Evolutionary conservation across 2,329 filamentous ascomycete genomes (phyloP).

Genomic region (Keithomyces neogunnii): DNA sequence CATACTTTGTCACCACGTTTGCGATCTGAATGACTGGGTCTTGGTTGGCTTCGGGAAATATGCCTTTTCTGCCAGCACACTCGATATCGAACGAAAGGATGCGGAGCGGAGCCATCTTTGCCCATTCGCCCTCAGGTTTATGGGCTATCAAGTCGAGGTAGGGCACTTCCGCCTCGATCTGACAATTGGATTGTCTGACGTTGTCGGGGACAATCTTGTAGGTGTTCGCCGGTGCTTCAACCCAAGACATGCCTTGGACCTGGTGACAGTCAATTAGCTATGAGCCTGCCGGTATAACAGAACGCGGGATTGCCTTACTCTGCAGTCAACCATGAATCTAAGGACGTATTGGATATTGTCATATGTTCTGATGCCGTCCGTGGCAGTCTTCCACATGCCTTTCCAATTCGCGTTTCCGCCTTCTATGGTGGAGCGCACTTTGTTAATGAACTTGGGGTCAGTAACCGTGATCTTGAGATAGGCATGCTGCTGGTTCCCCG

Average conservation of each 20-base stretch:
- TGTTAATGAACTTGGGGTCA: constrained; percentile 76
- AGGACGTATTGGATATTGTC: constrained; percentile 94
- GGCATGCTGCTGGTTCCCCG: constrained; percentile 84
- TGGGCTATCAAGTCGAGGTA: constrained; percentile 82
- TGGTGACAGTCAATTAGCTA: constrained; percentile 21
- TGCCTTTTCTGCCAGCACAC: constrained; percentile 92
- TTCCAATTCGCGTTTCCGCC: constrained; percentile 77
- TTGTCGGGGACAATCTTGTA: constrained; percentile 61
- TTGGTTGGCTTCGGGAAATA: constrained; percentile 86
- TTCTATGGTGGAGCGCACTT: constrained; percentile 69
- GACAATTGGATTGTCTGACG: constrained; percentile 80
- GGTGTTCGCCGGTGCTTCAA: constrained; percentile 68
- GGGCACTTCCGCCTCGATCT: constrained; percentile 84
- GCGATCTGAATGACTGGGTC: constrained; percentile 98
- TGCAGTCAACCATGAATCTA: constrained; percentile 96
- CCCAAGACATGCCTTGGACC: constrained; percentile 96
- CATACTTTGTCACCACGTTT: constrained; percentile 88
- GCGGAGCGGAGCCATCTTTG: constrained; percentile 91
- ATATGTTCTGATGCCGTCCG: constrained; percentile 74
- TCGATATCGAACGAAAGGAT: constrained; percentile 98
- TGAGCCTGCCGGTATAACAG: not conserved
- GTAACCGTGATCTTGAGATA: constrained; percentile 91
- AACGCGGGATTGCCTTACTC: constrained; percentile 38
- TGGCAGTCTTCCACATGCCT: constrained; percentile 59
- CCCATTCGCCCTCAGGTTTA: constrained; percentile 86